A percentile compares a stretch with the other conserved stretches of the same genome.
phyloP scores from a whole-genome alignment of 345 rosid genomes.

The Bretschneidera sinensis region DNA sequence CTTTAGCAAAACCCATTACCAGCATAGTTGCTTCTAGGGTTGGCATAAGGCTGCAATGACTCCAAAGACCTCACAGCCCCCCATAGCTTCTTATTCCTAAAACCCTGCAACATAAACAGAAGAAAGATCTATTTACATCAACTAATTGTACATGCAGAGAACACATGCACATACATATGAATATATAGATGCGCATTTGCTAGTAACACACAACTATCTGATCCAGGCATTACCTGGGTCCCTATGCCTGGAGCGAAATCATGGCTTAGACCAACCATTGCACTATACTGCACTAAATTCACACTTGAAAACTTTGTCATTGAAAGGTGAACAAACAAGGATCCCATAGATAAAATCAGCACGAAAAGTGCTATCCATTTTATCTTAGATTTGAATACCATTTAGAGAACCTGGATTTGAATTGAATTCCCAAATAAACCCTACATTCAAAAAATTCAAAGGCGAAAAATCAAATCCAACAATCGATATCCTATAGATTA shows the following conservation, averaged over 20 bases:
- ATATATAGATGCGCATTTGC: neutral
- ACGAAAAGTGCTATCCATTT: slow-evolving; percentile 85
- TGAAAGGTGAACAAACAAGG: slow-evolving; percentile 73
- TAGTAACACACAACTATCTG: neutral
- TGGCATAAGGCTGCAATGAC: slow-evolving; percentile 88
- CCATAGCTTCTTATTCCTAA: slow-evolving; percentile 69
- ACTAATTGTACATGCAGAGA: neutral
- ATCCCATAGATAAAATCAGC: slow-evolving; percentile 64
- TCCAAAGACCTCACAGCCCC: slow-evolving; percentile 62
- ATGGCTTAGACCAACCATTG: slow-evolving; percentile 47
- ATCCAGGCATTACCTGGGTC: slow-evolving; percentile 33
- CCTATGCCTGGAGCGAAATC: slow-evolving; percentile 42
- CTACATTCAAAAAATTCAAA: slow-evolving; percentile 13
- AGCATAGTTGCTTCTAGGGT: slow-evolving; percentile 68
- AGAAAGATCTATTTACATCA: slow-evolving; percentile 9
- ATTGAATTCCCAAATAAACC: slow-evolving; percentile 14
- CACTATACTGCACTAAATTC: slow-evolving; percentile 43
- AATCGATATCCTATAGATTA: neutral
- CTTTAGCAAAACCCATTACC: slow-evolving; percentile 43
- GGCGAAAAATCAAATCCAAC: slow-evolving; percentile 8
- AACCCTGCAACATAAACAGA: slow-evolving; percentile 34
- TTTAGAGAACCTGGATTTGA: slow-evolving; percentile 16
- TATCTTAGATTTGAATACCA: slow-evolving; percentile 82
- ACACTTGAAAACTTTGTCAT: slow-evolving; percentile 69
- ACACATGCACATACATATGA: too few species aligned